Evolutionary conservation across 2,329 filamentous ascomycete species (phyloP), one percentile per base, ranked within the genome.

Genomic region (Verticillium isaacii): DNA sequence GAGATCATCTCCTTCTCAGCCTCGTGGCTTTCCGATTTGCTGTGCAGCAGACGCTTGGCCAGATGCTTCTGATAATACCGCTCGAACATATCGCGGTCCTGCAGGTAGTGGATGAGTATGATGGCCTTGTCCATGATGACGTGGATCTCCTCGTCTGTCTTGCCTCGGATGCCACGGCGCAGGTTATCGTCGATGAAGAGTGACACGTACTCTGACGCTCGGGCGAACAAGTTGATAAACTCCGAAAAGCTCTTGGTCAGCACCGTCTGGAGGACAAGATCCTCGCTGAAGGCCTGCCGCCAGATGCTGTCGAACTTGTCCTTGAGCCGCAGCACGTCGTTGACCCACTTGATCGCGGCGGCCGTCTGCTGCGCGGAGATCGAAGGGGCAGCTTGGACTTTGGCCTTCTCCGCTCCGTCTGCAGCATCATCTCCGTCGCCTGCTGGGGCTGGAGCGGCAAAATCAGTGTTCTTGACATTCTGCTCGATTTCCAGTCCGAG

Each of bases 1-100:
- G 89, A 90, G 59, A 99, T 95, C 86, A 99, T 96, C 70, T 95
- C 90, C 73, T 94, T 93, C 77, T 99, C 95, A 1, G 93, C 92
- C 70, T 97, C 94, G 66, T 92, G 89, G 72, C 91, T 96, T 67
- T 96, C 89, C 0, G 92, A 94, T 69, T 95, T 96, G 72, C 89
- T 91, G 77, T 95, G 91, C 19, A 99, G 81, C 52, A 99, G 79
- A 59, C 95, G 88, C 63, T 92, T 89, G 55, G 92, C 94, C 29
- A 99, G 83, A 76, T 99, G 95, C 73, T 96, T 96, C 80, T 98
- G 97, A 80, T 99, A 98, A 75, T 99, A 99, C 5, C 91, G 87
- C 78, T 99, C 94, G 70, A 99, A 97, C 67, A 96, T 82, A 72
- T 99, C 95, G 76, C 94, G 95, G 70, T 98, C 94, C 61, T 89